These are phyloP conservation scores for Moesziomyces antarcticus DNA, from an alignment of 1,284 basidiomycete species.

Conservation along the genomic window DNA sequence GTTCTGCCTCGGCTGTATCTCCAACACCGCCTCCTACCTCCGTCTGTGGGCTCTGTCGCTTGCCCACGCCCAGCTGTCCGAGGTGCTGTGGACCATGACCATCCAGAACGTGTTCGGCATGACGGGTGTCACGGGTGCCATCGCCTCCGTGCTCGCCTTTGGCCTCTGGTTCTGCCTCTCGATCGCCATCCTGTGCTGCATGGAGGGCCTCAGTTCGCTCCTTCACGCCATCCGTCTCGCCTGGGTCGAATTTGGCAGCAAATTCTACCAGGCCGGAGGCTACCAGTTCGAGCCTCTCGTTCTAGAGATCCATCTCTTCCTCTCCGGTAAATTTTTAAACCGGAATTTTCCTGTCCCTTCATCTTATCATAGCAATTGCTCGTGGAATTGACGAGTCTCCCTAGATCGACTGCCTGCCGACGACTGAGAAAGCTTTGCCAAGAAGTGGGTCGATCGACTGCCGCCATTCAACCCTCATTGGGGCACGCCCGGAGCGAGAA, in stretches of 20 bases:
- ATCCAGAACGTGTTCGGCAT: conserved; percentile 66
- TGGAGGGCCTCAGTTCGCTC: conserved; percentile 85
- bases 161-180: conserved; percentile 85
- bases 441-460: too few species aligned
- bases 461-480: too few species aligned
- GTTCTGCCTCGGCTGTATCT: conserved; percentile 97
- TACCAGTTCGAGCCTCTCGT: conserved; percentile 71
- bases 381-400: not conserved
- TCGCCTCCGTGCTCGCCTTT: conserved; percentile 77
- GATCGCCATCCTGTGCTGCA: conserved; percentile 77
- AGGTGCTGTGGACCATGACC: conserved; percentile 74
- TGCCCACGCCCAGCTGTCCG: conserved; percentile 95
- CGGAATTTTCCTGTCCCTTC: not conserved
- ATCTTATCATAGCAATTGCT: not conserved
- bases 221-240: conserved; percentile 95
- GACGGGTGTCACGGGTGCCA: conserved; percentile 70
- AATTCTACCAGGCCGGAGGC: conserved; percentile 91
- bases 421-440: too few species aligned
- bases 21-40: conserved; percentile 98
- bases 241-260: conserved; percentile 98
- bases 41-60: conserved; percentile 98
- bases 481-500: too few species aligned
- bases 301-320: conserved; percentile 10
- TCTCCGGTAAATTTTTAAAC: not conserved
- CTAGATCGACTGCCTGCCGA: not conserved